Percentiles rank a stretch among this genome's conserved stretches.
Conservation (phyloP, 2,329 filamentous ascomycete genomes). For the Cytospora mali region DNA sequence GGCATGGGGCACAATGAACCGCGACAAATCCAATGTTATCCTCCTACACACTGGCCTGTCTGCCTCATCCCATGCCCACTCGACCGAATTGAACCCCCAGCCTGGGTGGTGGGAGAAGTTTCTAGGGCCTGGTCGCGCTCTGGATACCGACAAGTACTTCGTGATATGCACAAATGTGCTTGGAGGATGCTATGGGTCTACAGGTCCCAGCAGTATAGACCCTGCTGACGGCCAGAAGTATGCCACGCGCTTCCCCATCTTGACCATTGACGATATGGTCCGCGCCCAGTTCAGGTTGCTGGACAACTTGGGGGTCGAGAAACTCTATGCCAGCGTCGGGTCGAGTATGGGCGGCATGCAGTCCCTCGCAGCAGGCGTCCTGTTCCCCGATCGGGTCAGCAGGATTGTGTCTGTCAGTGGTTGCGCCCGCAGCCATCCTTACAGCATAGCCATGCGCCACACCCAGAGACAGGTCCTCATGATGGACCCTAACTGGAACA, state of each 20-base stretch:
- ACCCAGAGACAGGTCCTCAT: constrained; percentile 96
- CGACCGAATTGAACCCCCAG: constrained; percentile 81
- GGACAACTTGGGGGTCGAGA: constrained; percentile 74
- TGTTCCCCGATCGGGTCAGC: constrained; percentile 81
- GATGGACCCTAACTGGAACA: constrained; percentile 98
- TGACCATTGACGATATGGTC: constrained; percentile 98
- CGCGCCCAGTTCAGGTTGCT: constrained; percentile 90
- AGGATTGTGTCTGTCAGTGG: constrained; percentile 88
- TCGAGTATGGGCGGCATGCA: constrained; percentile 99
- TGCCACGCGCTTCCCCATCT: constrained; percentile 90
- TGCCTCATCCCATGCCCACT: constrained; percentile 96
- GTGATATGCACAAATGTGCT: constrained; percentile 96
- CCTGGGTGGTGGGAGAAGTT: constrained; percentile 99
- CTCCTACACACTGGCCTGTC: constrained; percentile 92
- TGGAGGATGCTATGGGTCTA: constrained; percentile 94
- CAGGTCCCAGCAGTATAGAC: constrained; percentile 84
- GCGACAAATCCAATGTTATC: constrained; percentile 83
- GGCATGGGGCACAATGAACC: constrained; percentile 83
- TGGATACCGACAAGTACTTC: constrained; percentile 91
- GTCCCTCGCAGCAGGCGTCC: constrained; percentile 80
- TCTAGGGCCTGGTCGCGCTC: constrained; percentile 80
- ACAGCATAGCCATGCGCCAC: constrained; percentile 98
- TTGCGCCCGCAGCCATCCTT: constrained; percentile 92
- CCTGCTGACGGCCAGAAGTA: constrained; percentile 87
- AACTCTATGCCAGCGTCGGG: constrained; percentile 88